Base-by-base conservation (phyloP, 805 yeast genomes). In the Saccharomycopsis capsularis region DNA sequence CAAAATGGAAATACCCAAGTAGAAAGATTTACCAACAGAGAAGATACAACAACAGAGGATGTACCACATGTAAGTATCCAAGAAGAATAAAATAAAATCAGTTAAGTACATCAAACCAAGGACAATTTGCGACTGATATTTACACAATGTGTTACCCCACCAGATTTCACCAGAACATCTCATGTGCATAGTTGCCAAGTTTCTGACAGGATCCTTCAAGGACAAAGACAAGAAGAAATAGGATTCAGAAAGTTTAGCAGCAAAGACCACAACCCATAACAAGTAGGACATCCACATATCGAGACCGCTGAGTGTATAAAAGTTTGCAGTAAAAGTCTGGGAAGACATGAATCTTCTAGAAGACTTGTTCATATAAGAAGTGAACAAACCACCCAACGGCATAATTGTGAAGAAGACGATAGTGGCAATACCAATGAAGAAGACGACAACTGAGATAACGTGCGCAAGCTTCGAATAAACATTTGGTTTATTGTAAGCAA, bases 51-150 rank as follows among this genome's bases (percentile, higher is more conserved):
- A 93, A 67, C 85, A 82, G 60, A 93, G 74, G 74, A 93, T 90
- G 76, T 93, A 93, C 99, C 99, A 93, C 84, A 93, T 78, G 68
- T 88, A 93, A 54, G 99, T 88, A 85, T 93, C 99, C 76, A 93
- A 78, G 82, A 93, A 93, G 85, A 93, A 93, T 69, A 93, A 77
- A 60, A 93, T 73, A 76, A 95, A 74, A 71, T 93, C 99, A 45
- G 95, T 91, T 53, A 85, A 80, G 58, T 78, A 80, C 96, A 93
- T 91, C 71, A 93, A 73, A 65, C 95, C 97, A 63, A 93, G 74
- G 39, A 88, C 89, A 61, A 95, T 81, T 64, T 79, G 84, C 21
- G 95, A 84, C 70, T 93, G 99, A 51, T 85, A 87, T 55, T 68
- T 72, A 75, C 99, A 93, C 51, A 90, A 70, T 34, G 62, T 69